These are phyloP conservation scores for Candida hungchunana DNA, from an alignment of 805 yeast genomes.

Conservation along the genomic window DNA sequence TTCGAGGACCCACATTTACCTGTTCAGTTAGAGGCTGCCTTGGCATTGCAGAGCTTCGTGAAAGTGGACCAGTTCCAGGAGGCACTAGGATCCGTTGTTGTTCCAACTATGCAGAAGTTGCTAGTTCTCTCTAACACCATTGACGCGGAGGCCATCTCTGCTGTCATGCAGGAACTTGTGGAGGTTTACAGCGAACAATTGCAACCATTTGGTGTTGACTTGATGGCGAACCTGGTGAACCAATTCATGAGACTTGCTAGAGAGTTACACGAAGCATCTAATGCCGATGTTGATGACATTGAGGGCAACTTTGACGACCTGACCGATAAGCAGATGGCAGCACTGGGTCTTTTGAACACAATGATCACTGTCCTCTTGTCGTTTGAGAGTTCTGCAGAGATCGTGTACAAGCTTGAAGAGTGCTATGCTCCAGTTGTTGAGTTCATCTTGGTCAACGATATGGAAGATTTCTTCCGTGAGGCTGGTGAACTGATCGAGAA, in stretches of 20 bases:
- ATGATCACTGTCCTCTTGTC: constrained; percentile 77
- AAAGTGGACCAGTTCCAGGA: constrained; percentile 61
- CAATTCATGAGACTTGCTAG: constrained; percentile 70
- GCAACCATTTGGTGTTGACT: constrained; percentile 83
- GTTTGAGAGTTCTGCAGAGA: constrained; percentile 72
- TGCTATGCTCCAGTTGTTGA: constrained; percentile 66
- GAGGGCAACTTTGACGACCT: constrained; percentile 34
- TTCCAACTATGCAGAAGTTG: constrained; percentile 78
- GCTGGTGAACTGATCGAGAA: constrained; percentile 71
- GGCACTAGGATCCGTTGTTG: constrained; percentile 61
- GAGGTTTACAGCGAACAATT: constrained; percentile 83
- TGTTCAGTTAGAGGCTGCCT: constrained; percentile 76
- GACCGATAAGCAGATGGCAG: constrained; percentile 77
- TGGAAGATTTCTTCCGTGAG: constrained; percentile 75
- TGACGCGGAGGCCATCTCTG: constrained; percentile 82
- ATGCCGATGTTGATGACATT: constrained; percentile 37
- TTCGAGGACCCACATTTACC: constrained; percentile 51
- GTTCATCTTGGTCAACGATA: constrained; percentile 57
- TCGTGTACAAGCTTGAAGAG: constrained; percentile 60
- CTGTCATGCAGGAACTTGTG: constrained; percentile 93
- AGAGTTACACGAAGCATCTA: constrained; percentile 63
- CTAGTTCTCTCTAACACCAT: constrained; percentile 71
- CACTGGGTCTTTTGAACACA: constrained; percentile 75
- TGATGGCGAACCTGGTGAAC: constrained; percentile 57
- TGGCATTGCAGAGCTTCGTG: constrained; percentile 79